These are phyloP conservation scores for Tranzscheliella williamsii DNA, from an alignment of 1,284 basidiomycete species.

Conservation along the genomic window DNA sequence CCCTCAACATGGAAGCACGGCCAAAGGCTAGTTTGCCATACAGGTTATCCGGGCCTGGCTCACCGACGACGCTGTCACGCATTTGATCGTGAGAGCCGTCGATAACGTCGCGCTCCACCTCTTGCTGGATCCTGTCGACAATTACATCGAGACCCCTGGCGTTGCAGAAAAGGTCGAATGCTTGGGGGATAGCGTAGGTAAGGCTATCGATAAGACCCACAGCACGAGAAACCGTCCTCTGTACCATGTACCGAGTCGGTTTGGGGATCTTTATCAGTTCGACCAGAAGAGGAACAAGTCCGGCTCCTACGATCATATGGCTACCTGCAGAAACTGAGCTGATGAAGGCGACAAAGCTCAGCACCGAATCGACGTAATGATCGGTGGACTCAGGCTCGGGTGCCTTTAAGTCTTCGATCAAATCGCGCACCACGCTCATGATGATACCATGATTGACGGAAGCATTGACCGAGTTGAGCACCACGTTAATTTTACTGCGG, in stretches of 20 bases:
- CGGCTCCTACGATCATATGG: slow-evolving; percentile 95
- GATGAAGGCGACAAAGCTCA: slow-evolving; percentile 85
- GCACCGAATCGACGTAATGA: slow-evolving; percentile 63
- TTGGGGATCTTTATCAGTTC: slow-evolving; percentile 38
- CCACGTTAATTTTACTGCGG: slow-evolving; percentile 79
- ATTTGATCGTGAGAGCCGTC: slow-evolving; percentile 28
- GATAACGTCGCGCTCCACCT: slow-evolving; percentile 46
- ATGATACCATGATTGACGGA: slow-evolving; percentile 90
- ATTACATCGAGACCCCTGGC: slow-evolving; percentile 82
- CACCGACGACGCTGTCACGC: slow-evolving; percentile 67
- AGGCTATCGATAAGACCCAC: slow-evolving; percentile 91
- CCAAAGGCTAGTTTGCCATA: slow-evolving; percentile 56
- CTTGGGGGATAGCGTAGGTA: slow-evolving; percentile 83
- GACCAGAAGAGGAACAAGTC: slow-evolving; percentile 78
- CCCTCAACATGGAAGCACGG: slow-evolving; percentile 71
- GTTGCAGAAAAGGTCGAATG: slow-evolving; percentile 83
- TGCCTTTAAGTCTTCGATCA: slow-evolving; percentile 38
- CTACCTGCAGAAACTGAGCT: slow-evolving; percentile 81
- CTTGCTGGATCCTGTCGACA: slow-evolving; percentile 76
- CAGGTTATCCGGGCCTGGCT: slow-evolving; percentile 35
- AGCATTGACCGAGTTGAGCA: slow-evolving; percentile 86
- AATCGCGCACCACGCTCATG: slow-evolving; percentile 43
- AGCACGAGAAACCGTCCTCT: slow-evolving; percentile 63
- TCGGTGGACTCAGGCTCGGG: slow-evolving; percentile 68
- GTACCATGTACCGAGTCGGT: slow-evolving; percentile 49